Percentiles rank a stretch among this genome's conserved stretches.
Evolutionary conservation across 257 asterid genomes (phyloP).

Genomic region (Przewalskia tangutica): DNA sequence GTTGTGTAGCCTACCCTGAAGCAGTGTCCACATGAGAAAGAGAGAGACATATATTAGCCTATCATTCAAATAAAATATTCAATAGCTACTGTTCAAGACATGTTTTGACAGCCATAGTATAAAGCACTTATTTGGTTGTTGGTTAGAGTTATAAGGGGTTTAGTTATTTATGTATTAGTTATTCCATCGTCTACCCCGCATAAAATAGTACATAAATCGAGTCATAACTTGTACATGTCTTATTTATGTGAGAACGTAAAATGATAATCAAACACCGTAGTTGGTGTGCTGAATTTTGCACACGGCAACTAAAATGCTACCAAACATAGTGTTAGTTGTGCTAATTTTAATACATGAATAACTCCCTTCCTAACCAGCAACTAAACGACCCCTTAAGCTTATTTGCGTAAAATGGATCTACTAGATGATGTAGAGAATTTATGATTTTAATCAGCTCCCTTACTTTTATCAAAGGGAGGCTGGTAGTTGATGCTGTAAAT

Average conservation of each 20-base stretch:
- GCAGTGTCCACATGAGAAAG: not conserved
- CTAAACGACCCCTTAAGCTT: not conserved
- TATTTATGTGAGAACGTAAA: no score
- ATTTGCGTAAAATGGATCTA: not conserved
- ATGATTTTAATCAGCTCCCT: not conserved
- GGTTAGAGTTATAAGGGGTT: no score
- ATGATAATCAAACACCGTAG: no score
- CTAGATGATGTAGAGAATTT: not conserved
- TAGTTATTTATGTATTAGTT: no score
- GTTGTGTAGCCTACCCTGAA: constrained; percentile 68
- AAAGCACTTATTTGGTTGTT: not conserved
- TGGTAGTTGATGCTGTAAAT: not conserved
- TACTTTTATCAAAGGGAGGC: not conserved
- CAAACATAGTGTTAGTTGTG: no score
- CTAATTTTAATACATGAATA: no score
- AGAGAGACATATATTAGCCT: not conserved
- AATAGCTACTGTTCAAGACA: not conserved
- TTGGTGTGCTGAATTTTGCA: no score
- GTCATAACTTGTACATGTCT: no score
- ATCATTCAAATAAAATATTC: not conserved
- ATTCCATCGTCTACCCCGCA: no score
- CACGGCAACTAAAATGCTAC: no score
- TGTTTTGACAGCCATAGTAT: not conserved
- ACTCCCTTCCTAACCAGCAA: no score
- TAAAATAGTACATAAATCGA: no score